A percentile compares a stretch with the other conserved stretches of the same genome.
Evolutionary conservation across 108 stramenopile genomes (phyloP).

Genomic region (Cyclotella kingstonii): DNA sequence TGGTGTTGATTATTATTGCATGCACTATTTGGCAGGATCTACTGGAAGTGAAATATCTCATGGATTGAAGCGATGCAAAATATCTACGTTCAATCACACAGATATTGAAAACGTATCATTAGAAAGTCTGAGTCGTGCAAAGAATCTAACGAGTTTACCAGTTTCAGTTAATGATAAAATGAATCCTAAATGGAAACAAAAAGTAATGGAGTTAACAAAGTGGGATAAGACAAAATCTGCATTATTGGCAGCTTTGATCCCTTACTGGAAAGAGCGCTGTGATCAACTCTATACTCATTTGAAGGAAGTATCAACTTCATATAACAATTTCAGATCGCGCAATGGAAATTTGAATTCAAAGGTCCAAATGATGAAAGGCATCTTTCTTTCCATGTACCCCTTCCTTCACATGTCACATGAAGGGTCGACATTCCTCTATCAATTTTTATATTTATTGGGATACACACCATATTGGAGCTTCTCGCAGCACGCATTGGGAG

Average conservation of each 20-base stretch:
- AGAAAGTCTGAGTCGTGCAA: too few species aligned
- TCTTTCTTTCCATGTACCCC: conserved; percentile 54
- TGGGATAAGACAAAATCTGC: conserved; percentile 59
- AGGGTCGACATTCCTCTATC: conserved; percentile 51
- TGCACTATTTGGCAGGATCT: conserved; percentile 50
- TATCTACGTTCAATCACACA: conserved; percentile 11
- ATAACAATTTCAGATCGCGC: too few species aligned
- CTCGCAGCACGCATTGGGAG: conserved; percentile 48
- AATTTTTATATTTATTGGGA: conserved; percentile 72
- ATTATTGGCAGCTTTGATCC: conserved; percentile 58
- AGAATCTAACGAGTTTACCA: too few species aligned
- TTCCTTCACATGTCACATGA: conserved; percentile 55
- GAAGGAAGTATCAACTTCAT: conserved; percentile 13
- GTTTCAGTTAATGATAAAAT: not conserved
- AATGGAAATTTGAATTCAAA: too few species aligned
- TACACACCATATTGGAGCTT: conserved; percentile 64
- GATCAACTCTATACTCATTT: conserved; percentile 25
- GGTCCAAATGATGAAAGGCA: conserved; percentile 18
- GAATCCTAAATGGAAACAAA: conserved; percentile 8
- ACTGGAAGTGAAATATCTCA: conserved; percentile 72
- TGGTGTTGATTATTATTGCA: conserved; percentile 55
- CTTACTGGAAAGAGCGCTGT: conserved; percentile 62
- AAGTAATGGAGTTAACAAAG: conserved; percentile 41
- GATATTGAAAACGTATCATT: not conserved
- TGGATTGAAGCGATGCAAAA: conserved; percentile 59